These are phyloP conservation scores for Lachnellula willkommii DNA, from an alignment of 2,329 filamentous ascomycete species.

Conservation along the genomic window DNA sequence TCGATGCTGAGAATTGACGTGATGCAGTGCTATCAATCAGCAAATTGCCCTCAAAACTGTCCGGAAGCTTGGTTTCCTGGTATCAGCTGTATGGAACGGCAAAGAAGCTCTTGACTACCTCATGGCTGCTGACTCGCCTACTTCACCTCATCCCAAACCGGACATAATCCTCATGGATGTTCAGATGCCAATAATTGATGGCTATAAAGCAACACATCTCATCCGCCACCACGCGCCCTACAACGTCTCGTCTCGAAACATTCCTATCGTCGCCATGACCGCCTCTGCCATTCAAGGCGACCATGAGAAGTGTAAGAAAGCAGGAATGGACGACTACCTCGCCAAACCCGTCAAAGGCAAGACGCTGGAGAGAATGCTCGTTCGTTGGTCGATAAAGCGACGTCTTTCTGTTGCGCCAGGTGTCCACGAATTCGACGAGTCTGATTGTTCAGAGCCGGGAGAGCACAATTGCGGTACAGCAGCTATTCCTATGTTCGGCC, in stretches of 20 bases:
- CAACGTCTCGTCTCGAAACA: constrained; percentile 51
- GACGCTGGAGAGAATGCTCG: constrained; percentile 63
- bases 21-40: constrained; percentile 57
- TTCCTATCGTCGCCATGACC: constrained; percentile 78
- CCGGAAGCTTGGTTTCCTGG: constrained; percentile 65
- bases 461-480: constrained; percentile 21
- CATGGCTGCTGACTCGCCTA: constrained; percentile 41
- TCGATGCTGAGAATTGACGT: neutral
- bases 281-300: constrained; percentile 74
- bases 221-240: constrained; percentile 65
- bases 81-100: constrained; percentile 70
- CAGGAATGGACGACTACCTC: constrained; percentile 73
- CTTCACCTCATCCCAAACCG: constrained; percentile 39
- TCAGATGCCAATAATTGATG: constrained; percentile 72
- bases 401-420: constrained; percentile 21
- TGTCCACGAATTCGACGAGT: constrained; percentile 12
- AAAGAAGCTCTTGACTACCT: constrained; percentile 74
- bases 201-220: constrained; percentile 70
- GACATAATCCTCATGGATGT: constrained; percentile 77
- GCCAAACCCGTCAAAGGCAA: constrained; percentile 68
- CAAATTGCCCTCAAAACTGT: constrained; percentile 74
- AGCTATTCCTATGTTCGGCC: constrained; percentile 18
- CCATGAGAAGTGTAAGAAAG: constrained; percentile 64
- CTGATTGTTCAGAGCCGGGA: constrained; percentile 24
- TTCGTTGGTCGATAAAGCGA: constrained; percentile 58